A percentile compares a stretch with the other conserved stretches of the same genome.
Conservation (phyloP, 352 stramenopile species). For the Pythium rishiriense region DNA sequence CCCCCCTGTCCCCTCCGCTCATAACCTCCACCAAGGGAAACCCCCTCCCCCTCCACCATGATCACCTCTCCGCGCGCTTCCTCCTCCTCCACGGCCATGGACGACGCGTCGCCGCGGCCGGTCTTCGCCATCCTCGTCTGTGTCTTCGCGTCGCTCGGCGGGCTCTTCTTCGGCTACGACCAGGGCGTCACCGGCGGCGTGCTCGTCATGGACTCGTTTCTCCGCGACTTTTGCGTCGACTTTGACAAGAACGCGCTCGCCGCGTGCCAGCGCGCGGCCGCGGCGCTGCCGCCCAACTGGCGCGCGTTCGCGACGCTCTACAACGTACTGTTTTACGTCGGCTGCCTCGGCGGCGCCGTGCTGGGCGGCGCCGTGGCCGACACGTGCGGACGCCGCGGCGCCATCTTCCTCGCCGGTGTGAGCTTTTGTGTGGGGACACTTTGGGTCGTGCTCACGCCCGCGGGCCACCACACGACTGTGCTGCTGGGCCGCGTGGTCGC, state of each 20-base stretch:
- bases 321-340: conserved; percentile 46
- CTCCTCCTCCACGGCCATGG: not conserved
- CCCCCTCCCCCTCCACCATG: no score
- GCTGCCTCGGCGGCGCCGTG: conserved; percentile 39
- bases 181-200: conserved; percentile 43
- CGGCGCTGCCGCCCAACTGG: conserved; percentile 39
- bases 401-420: conserved; percentile 36
- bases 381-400: conserved; percentile 36
- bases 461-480: conserved; percentile 26
- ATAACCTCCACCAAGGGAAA: no score
- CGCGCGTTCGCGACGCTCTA: conserved; percentile 42
- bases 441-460: conserved; percentile 28
- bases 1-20: not conserved
- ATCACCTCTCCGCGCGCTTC: not conserved
- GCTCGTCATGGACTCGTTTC: conserved; percentile 47
- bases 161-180: conserved; percentile 54
- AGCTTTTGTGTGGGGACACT: conserved; percentile 44
- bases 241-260: conserved; percentile 39
- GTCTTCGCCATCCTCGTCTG: conserved; percentile 39
- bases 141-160: conserved; percentile 43
- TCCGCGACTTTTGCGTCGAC: conserved; percentile 43
- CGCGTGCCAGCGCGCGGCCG: conserved; percentile 19
- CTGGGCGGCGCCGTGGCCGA: conserved; percentile 36
- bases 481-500: conserved; percentile 39
- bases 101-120: conserved; percentile 9